Conservation (phyloP, 2,329 filamentous ascomycete species). For the Paecilomyces variotii region DNA sequence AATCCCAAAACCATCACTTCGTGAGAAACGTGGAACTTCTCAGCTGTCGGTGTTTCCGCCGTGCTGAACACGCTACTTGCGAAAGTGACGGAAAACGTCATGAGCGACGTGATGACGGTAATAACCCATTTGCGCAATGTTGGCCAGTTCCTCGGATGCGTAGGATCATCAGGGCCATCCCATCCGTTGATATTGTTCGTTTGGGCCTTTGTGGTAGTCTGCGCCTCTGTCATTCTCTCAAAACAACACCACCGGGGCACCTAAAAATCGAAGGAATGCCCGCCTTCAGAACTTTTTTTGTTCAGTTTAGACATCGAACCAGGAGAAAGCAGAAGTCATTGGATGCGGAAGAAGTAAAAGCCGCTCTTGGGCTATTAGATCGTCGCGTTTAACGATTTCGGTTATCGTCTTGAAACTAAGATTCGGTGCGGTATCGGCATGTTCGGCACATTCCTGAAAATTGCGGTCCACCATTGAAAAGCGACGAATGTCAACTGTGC, state of each 20-base stretch:
- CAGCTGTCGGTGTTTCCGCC: conserved; percentile 31
- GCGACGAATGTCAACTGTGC: too few species aligned
- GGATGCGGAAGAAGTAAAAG: not conserved
- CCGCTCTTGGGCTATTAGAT: not conserved
- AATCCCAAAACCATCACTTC: conserved; percentile 44
- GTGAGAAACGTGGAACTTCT: conserved; percentile 34
- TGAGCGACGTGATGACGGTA: conserved; percentile 26
- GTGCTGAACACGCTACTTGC: conserved; percentile 40
- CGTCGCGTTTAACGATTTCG: not conserved
- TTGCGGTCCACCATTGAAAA: too few species aligned
- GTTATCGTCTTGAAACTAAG: not conserved
- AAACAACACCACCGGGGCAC: not conserved
- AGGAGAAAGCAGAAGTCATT: not conserved
- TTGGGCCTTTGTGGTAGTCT: not conserved
- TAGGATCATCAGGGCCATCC: conserved; percentile 2
- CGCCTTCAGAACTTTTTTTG: not conserved
- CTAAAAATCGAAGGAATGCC: not conserved
- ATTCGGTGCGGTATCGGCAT: not conserved
- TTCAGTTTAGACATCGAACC: not conserved
- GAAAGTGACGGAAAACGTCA: conserved; percentile 42
- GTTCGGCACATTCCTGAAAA: not conserved
- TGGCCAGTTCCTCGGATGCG: not conserved
- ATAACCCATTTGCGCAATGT: conserved; percentile 31
- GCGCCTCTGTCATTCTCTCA: not conserved
- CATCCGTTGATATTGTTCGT: not conserved